These are phyloP conservation scores for Arabidopsis suecica DNA, from an alignment of 345 rosid species.

Conservation along the genomic window DNA sequence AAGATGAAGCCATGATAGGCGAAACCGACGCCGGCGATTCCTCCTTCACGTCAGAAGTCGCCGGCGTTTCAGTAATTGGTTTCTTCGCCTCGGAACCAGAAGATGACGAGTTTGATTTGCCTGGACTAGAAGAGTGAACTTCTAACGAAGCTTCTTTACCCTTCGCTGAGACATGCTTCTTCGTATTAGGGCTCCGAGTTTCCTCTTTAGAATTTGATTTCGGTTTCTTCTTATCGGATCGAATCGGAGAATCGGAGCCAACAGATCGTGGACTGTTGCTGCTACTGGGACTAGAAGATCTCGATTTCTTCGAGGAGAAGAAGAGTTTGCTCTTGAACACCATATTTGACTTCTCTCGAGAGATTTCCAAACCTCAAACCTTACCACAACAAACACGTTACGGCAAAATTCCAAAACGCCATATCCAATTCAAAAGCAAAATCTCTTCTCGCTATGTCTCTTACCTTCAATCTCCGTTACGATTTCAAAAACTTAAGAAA, in stretches of 20 bases:
- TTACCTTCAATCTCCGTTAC: neutral
- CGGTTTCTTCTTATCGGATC: slow-evolving; percentile 74
- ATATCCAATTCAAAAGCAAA: slow-evolving; percentile 30
- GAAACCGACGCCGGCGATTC: slow-evolving; percentile 7
- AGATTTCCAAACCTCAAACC: neutral
- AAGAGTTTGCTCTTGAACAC: slow-evolving; percentile 85
- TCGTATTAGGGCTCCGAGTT: slow-evolving; percentile 31
- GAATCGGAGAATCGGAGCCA: slow-evolving; percentile 73
- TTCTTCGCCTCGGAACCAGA: slow-evolving; percentile 46
- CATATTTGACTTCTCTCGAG: slow-evolving; percentile 44
- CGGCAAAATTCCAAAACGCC: neutral
- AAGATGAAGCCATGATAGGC: slow-evolving; percentile 71
- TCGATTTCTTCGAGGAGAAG: slow-evolving; percentile 75
- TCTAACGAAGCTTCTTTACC: slow-evolving; percentile 32
- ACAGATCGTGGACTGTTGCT: slow-evolving; percentile 73
- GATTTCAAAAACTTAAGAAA: neutral
- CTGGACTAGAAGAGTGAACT: slow-evolving; percentile 10
- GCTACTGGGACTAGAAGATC: slow-evolving; percentile 59
- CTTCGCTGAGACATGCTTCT: slow-evolving; percentile 56
- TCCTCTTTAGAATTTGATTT: slow-evolving; percentile 58
- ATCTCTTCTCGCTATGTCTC: slow-evolving; percentile 12
- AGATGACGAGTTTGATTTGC: slow-evolving; percentile 39
- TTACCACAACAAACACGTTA: neutral
- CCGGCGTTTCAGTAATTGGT: slow-evolving; percentile 17
- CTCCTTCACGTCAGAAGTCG: slow-evolving; percentile 37